A percentile compares a stretch with the other conserved stretches of the same genome.
These are phyloP conservation scores for Vachellia collinsii DNA, from an alignment of 306 rosid genomes.

Conservation along the genomic window DNA sequence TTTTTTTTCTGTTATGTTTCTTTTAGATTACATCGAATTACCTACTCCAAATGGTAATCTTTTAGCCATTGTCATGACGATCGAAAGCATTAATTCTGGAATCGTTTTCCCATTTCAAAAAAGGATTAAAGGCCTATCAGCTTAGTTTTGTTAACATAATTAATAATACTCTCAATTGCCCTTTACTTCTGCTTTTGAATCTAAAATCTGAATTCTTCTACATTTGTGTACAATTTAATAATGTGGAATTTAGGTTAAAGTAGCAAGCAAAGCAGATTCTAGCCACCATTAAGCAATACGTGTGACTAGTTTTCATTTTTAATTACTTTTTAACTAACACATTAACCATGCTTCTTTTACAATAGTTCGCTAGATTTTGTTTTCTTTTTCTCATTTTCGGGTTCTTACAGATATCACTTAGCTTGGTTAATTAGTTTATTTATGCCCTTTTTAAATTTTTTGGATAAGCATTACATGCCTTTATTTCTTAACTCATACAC, in stretches of 20 bases:
- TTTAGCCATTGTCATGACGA: too few species aligned
- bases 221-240: not conserved
- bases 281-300: not conserved
- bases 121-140: not conserved
- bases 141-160: not conserved
- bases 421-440: not conserved
- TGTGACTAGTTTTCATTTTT: not conserved
- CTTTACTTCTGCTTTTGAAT: not conserved
- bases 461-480: not conserved
- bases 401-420: not conserved
- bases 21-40: too few species aligned
- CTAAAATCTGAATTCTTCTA: not conserved
- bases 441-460: not conserved
- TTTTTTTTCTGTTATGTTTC: too few species aligned
- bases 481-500: not conserved
- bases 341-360: too few species aligned
- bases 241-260: not conserved
- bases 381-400: not conserved
- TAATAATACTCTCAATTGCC: not conserved
- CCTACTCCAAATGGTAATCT: too few species aligned
- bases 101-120: not conserved
- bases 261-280: conserved; percentile 1
- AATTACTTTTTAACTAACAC: too few species aligned
- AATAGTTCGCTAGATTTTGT: too few species aligned
- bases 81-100: too few species aligned